Evolutionary conservation across 192 early-diverging fungal species (phyloP), one percentile per base, ranked within the genome.

Genomic region (Entomortierella lignicola): DNA sequence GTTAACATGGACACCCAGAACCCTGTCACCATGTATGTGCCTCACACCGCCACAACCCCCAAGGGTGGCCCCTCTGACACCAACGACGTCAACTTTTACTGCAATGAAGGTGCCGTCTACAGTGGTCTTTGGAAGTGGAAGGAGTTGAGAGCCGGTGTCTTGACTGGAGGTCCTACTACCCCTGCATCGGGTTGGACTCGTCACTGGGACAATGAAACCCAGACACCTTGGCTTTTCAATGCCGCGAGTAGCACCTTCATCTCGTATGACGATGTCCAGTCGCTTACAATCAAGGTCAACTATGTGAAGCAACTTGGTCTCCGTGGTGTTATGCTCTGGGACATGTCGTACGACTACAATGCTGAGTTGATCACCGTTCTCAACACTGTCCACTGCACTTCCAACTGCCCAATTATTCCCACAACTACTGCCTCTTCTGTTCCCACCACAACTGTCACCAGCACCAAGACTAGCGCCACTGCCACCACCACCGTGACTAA

Each of bases 211-310:
- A 50, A 82, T 11, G 73, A 70, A 20, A 89, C 87, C 5, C 77
- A 88, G 17, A 92, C 92, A 0, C 93, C 94, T 32, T 94, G 92
- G 91, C 55, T 95, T 44, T 92, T 88, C 82, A 89, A 89, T 44
- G 59, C 74, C 1, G 66, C 80, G 3, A 80, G 79, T 58, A 86
- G 87, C 30, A 83, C 83, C 0, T 95, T 88, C 54, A 84, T 95
- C 26, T 90, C 91, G 15, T 95, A 94, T 53, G 93, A 95, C 55
- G 94, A 95, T 63, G 82, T 85, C 12, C 63, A 81, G n/a, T 93
- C 91, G 0, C 34, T 94, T 1, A 64, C 66, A 0, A 47, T 77
- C 47, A 95, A 95, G 71, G 86, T 92, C 12, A 79, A 87, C 0
- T 81, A 83, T 71, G 89, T 85, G 17, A 60, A 72, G 21, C 64